These are phyloP conservation scores for Cerioporus squamosus DNA, from an alignment of 1,284 basidiomycete species.

Conservation along the genomic window DNA sequence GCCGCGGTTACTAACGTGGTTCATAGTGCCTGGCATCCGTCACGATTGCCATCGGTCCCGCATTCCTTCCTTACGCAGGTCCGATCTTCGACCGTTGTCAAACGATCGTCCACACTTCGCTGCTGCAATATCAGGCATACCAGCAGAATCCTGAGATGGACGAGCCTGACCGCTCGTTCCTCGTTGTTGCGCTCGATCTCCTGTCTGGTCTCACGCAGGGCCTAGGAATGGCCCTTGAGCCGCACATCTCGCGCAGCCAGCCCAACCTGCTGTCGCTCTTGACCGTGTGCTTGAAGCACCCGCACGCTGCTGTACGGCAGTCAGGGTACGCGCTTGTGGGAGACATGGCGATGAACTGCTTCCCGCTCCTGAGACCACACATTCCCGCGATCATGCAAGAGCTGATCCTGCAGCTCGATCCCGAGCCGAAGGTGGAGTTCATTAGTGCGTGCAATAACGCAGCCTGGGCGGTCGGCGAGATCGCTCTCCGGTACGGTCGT, in stretches of 20 bases:
- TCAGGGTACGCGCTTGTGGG: constrained; percentile 97
- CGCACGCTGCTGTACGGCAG: constrained; percentile 94
- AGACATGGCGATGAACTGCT: constrained; percentile 97
- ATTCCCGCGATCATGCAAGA: constrained; percentile 91
- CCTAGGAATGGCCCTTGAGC: constrained; percentile 78
- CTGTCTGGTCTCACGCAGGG: constrained; percentile 97
- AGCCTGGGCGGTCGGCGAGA: constrained; percentile 99
- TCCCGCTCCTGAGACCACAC: constrained; percentile 81
- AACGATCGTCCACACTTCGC: constrained; percentile 81
- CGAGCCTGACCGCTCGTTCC: constrained; percentile 94
- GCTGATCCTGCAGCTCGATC: constrained; percentile 88
- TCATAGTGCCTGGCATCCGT: constrained; percentile 94
- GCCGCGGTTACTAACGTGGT: constrained; percentile 5
- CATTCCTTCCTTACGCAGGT: constrained; percentile 88
- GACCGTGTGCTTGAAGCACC: constrained; percentile 89
- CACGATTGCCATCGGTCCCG: constrained; percentile 93
- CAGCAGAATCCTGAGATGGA: constrained; percentile 88
- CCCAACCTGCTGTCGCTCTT: constrained; percentile 83
- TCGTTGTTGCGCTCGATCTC: constrained; percentile 96
- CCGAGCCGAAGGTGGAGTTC: constrained; percentile 89
- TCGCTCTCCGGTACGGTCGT: constrained; percentile 85
- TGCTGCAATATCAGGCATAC: constrained; percentile 82
- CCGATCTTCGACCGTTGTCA: constrained; percentile 95
- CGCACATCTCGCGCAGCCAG: constrained; percentile 68
- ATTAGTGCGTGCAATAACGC: constrained; percentile 99